Base-by-base conservation (phyloP, 2,329 filamentous ascomycete species). In the Macroventuria anomochaeta region DNA sequence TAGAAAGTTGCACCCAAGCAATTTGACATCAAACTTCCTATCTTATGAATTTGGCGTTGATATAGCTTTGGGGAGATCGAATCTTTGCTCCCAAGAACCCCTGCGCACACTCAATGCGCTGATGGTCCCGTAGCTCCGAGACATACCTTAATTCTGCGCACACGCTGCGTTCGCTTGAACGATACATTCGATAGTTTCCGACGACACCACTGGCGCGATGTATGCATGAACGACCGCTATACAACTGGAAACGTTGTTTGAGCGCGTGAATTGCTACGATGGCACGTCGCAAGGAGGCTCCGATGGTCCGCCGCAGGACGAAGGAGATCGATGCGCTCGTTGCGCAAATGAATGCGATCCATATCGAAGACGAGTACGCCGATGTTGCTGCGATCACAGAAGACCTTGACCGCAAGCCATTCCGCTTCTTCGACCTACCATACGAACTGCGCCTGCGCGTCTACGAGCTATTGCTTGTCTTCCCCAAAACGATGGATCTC, bases 401-500 rank as follows among this genome's bases (percentile, higher is more conserved):
- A 15, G 52, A 56, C 17, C 28, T 36, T n/a, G 50, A 58, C n/a
- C 50, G 38, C 46, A 54, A 60, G 51, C 61, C 75, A 5, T 84
- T 83, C 63, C 78, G 72, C 48, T 82, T 84, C 70, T 78, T 83
- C 63, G 76, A 79, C 48, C 74, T 84, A 2, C 81, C 81, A 1
- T 77, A 75, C n/a, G 81, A 84, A 57, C 75, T 84, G 32, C 80
- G 81, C 18, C 65, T 80, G n/a, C 75, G 74, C 47, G 75, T 84
- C 53, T 82, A 82, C 63, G 69, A 76, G 52, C 69, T 75, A 37
- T 65, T 79, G 31, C 76, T 84, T 41, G 73, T 79, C 41, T 78
- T 80, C 21, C 80, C 82, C 20, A 69, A 76, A 15, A 81, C 87
- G 1, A 73, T 90, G 41, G 88, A 92, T 64, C 81, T 92, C 15